Evolutionary conservation across 1,139 yeast species (phyloP), one percentile per base, ranked within the genome.

Genomic region (Ogataea hybrid): DNA sequence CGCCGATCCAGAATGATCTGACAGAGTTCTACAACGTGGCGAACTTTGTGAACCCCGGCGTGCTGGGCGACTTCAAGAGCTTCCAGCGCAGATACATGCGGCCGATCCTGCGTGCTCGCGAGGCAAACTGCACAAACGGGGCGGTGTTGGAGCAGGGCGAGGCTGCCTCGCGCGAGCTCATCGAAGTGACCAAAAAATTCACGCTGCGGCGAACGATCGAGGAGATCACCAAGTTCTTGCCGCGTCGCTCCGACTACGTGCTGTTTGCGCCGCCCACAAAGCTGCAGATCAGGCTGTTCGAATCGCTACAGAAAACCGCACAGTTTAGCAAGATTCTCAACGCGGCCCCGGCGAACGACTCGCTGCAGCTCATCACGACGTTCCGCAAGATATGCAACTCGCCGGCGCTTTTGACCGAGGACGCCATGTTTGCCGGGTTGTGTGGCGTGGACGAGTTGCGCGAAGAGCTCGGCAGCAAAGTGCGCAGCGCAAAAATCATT

Each of bases 1-100:
- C 98, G 0, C 98, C 98, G 0, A 87, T 92, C 25, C 98, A 92
- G 60, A 92, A 92, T 62, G 96, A 92, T 60, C 71, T 94, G 42
- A 70, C 69, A 2, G 99, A 92, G 58, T 92, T 86, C 59, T 88
- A 70, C 62, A 84, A 86, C 10, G 78, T 92, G 58, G 77, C 84
- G 6, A 84, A 89, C 56, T 90, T 90, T 59, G 68, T 89, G 11
- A 89, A 88, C 56, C 96, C 97, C 0, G 92, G 90, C 0, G 67
- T 84, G 2, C 65, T 92, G 25, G 96, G 96, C 0, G 58, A 50
- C 39, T 73, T 75, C 43, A 67, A 74, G 25, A 64, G 69, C 2
- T 92, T 92, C 59, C 89, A 84, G 54, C 77, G 73, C 47, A 71
- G 70, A 5, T 92, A 62, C 57, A 79, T 87, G 44, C 68, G 64